phyloP scores from a whole-genome alignment of 345 rosid species.

The Garcia nutans region DNA sequence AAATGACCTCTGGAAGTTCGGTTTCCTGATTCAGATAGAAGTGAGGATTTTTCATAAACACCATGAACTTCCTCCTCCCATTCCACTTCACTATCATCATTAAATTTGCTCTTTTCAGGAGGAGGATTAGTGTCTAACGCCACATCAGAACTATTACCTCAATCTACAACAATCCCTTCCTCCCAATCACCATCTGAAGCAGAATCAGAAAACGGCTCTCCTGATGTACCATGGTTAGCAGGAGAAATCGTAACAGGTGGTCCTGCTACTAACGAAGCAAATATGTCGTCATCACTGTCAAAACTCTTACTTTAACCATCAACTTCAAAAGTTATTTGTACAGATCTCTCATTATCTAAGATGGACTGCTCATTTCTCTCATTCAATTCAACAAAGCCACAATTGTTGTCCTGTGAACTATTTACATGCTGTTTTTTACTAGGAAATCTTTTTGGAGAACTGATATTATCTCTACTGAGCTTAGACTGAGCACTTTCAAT shows the following conservation, averaged over 20 bases:
- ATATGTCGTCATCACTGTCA: conserved; percentile 67
- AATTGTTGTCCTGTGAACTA: conserved; percentile 28
- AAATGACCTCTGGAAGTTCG: conserved; percentile 53
- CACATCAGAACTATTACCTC: conserved; percentile 28
- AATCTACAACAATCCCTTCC: conserved; percentile 43
- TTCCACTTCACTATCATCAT: conserved; percentile 61
- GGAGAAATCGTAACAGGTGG: conserved; percentile 41
- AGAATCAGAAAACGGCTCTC: conserved; percentile 38
- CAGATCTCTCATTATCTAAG: conserved; percentile 33
- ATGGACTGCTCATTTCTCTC: conserved; percentile 30
- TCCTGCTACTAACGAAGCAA: conserved; percentile 69
- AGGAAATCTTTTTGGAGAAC: conserved; percentile 33
- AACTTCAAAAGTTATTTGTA: conserved; percentile 78
- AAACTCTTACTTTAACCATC: conserved; percentile 41
- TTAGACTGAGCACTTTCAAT: conserved; percentile 25
- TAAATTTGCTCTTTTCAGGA: conserved; percentile 27
- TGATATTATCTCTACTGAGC: conserved; percentile 27
- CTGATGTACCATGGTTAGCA: conserved; percentile 36
- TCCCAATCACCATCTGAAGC: conserved; percentile 75
- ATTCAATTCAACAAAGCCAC: conserved; percentile 36
- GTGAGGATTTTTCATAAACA: conserved; percentile 26
- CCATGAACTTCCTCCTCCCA: conserved; percentile 59
- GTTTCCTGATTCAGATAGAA: conserved; percentile 31
- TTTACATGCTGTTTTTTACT: conserved; percentile 33
- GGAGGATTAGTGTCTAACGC: conserved; percentile 33